Evolutionary conservation across 257 asterid genomes (phyloP).

Genomic region (Fraxinus cuspidata): DNA sequence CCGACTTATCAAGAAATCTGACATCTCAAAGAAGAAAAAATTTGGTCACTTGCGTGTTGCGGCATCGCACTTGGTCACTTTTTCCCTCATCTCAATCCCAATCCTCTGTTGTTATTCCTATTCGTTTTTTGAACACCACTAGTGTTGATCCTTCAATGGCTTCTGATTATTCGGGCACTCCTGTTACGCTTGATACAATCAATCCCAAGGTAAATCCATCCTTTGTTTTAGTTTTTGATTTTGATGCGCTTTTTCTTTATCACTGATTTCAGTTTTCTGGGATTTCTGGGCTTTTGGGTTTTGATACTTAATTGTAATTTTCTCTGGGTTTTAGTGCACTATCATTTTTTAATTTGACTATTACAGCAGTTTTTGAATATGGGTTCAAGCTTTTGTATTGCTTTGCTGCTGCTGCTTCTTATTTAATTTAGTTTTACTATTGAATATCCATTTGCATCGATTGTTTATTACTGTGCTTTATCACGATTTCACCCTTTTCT

Average conservation of each 20-base stretch:
- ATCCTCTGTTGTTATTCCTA: constrained; percentile 14
- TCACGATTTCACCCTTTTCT: not conserved
- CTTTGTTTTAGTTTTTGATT: not conserved
- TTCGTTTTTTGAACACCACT: constrained; percentile 31
- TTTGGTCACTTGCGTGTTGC: not conserved
- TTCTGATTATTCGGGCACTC: constrained; percentile 45
- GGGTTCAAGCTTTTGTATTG: not conserved
- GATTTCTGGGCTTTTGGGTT: constrained; percentile 1
- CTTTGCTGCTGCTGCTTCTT: not conserved
- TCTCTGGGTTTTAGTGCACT: constrained; percentile 4
- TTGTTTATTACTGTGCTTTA: constrained; percentile 3
- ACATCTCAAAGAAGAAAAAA: constrained; percentile 1
- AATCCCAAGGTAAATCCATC: constrained; percentile 42
- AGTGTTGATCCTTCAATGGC: constrained; percentile 37
- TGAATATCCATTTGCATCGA: constrained; percentile 9
- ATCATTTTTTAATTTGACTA: constrained; percentile 12
- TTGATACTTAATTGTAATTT: not conserved
- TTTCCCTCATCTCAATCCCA: constrained; percentile 16
- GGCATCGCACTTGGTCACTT: constrained; percentile 28
- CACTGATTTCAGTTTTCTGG: not conserved
- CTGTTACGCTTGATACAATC: constrained; percentile 37
- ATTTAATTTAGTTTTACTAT: not conserved
- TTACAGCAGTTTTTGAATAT: not conserved
- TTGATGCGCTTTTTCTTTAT: not conserved
- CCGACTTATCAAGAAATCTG: constrained; percentile 47